Base-by-base conservation (phyloP, 495 filamentous ascomycete genomes). In the Penicillium flavigenum region DNA sequence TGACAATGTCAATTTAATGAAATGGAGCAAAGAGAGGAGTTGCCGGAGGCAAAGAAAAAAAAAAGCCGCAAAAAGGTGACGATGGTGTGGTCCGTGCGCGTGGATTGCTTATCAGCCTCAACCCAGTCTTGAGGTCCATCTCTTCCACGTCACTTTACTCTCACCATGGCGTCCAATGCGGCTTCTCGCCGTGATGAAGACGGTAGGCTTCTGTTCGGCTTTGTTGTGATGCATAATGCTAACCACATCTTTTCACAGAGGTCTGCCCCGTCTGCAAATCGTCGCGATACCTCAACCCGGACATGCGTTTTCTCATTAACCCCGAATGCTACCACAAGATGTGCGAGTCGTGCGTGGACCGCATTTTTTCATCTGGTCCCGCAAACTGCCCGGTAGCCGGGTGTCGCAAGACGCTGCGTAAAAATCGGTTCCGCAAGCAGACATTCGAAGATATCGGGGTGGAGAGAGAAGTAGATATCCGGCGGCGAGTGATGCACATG, bases 251-350 rank as follows among this genome's bases (percentile, higher is more conserved):
- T 55, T 31, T 55, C 36, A 31, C 60, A 87, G 91, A 97, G 73
- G 88, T 91, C 68, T 99, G 94, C 76, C 95, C 92, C 44, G 88
- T 97, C 63, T 99, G 94, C 87, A 96, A 96, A 73, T 92, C 90
- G 52, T 88, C 88, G 54, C 89, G 90, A 54, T 98, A 98, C 79
- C 85, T 98, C 67, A 98, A 96, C 77, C 86, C 85, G 22, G 85
- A 90, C 75, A 92, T 99, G 84, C 79, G 83, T 51, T 96, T 99
- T 75, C 88, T 95, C 60, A 90, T 98, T 72, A 96, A 97, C 72
- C 89, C 93, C 17, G 90, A 95, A 78, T 99, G 94, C 82, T 99
- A 98, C 80, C 94, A 99, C 82, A 90, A 89, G 59, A 96, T 99
- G 91, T 99, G 94, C 76, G 83, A 86, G 64, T 89, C 87, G 34